Conservation (phyloP, 73 alveolate genomes). For the Effrenium voratum region DNA sequence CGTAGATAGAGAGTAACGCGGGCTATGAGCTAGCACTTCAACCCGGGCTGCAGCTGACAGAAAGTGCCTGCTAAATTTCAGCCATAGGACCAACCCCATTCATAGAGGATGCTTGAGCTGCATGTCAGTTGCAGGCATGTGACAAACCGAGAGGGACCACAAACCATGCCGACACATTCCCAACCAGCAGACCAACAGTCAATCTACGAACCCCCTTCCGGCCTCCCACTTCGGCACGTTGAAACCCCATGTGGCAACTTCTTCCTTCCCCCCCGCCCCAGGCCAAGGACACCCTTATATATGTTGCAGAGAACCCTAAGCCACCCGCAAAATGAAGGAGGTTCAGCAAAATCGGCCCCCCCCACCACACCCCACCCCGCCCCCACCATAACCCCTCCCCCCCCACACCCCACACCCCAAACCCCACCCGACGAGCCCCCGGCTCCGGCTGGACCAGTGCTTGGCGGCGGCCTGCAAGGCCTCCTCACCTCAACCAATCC, state of each 20-base stretch:
- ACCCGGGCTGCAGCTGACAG: too few relatives aligned
- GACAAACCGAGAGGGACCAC: too few relatives aligned
- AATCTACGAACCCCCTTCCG: background rate
- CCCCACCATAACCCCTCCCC: background rate
- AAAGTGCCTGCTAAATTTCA: too few relatives aligned
- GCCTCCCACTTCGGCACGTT: background rate
- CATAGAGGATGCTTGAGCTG: too few relatives aligned
- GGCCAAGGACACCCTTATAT: background rate
- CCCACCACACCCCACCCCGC: background rate
- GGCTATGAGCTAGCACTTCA: too few relatives aligned
- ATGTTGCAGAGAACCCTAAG: background rate
- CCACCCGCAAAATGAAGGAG: background rate
- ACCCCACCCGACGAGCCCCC: background rate
- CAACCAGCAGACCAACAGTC: background rate
- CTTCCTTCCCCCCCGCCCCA: background rate
- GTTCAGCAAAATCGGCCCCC: background rate
- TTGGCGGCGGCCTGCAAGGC: conserved; percentile 86
- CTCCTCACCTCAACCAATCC: conserved; percentile 64
- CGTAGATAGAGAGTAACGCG: too few relatives aligned
- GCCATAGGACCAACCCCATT: too few relatives aligned
- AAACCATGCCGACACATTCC: too few relatives aligned
- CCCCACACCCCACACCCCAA: background rate
- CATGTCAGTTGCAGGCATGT: too few relatives aligned
- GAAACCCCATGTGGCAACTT: background rate
- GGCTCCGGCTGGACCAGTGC: conserved; percentile 86